Conservation (phyloP, 2,329 filamentous ascomycete species). For the Blastomyces emzantsi region DNA sequence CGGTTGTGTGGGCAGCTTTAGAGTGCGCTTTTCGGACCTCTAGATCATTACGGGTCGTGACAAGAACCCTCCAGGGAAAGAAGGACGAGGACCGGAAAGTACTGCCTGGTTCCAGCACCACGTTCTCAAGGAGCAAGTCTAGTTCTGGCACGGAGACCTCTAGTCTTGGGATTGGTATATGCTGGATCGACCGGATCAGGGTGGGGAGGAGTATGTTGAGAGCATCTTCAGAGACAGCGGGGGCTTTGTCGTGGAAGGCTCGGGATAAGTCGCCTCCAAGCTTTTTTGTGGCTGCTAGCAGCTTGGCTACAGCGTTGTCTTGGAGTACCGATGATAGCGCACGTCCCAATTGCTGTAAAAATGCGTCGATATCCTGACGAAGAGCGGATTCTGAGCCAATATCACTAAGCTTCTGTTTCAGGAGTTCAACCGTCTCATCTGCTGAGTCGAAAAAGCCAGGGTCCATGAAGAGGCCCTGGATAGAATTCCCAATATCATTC, state of each 20-base stretch:
- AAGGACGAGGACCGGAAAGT: slow-evolving; percentile 84
- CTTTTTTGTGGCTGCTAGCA: slow-evolving; percentile 57
- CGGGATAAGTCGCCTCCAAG: slow-evolving; percentile 64
- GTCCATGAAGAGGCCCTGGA: slow-evolving; percentile 76
- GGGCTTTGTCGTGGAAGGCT: slow-evolving; percentile 53
- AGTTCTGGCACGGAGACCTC: slow-evolving; percentile 76
- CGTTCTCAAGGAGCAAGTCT: slow-evolving; percentile 79
- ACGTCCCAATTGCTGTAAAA: slow-evolving; percentile 59
- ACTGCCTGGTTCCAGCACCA: slow-evolving; percentile 78
- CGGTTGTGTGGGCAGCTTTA: slow-evolving; percentile 53
- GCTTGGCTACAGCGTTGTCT: slow-evolving; percentile 62
- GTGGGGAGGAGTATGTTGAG: slow-evolving; percentile 74
- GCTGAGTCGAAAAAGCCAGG: slow-evolving; percentile 75
- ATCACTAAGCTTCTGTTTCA: slow-evolving; percentile 48
- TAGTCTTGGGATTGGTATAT: slow-evolving; percentile 81
- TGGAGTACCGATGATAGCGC: slow-evolving; percentile 60
- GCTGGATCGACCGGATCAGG: slow-evolving; percentile 68
- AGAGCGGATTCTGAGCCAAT: slow-evolving; percentile 59
- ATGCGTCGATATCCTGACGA: slow-evolving; percentile 60
- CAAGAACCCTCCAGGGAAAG: slow-evolving; percentile 69
- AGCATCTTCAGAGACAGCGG: slow-evolving; percentile 63
- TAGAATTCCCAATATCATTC: slow-evolving; percentile 59
- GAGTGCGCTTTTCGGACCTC: slow-evolving; percentile 72
- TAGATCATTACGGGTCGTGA: slow-evolving; percentile 78
- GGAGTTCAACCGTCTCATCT: slow-evolving; percentile 54